Percentiles rank a stretch among this genome's conserved stretches.
Conservation (phyloP, 345 rosid genomes). For the Viola odorata region DNA sequence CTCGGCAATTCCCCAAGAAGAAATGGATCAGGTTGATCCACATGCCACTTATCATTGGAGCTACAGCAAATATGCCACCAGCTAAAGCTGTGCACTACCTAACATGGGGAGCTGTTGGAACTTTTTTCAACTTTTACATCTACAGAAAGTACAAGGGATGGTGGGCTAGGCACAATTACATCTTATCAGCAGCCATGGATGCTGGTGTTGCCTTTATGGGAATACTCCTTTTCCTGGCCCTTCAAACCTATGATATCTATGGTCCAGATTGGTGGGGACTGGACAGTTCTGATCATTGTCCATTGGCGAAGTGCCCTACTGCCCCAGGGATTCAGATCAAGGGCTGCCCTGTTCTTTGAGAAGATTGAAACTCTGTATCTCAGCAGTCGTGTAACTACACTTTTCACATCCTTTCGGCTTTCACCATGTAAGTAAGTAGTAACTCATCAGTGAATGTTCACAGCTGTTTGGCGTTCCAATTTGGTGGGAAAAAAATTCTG, state of each 20-base stretch:
- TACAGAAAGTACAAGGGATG: slow-evolving; percentile 52
- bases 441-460: too few species aligned
- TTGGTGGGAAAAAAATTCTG: too few species aligned
- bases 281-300: slow-evolving; percentile 45
- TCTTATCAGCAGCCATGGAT: slow-evolving; percentile 71
- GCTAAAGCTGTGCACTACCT: slow-evolving; percentile 59
- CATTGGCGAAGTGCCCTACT: slow-evolving; percentile 55
- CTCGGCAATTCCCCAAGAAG: slow-evolving; percentile 54
- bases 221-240: slow-evolving; percentile 44
- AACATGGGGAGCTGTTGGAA: slow-evolving; percentile 59
- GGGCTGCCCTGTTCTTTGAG: slow-evolving; percentile 55
- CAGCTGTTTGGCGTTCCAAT: too few species aligned
- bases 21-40: slow-evolving; percentile 54
- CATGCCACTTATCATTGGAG: slow-evolving; percentile 54
- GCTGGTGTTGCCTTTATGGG: slow-evolving; percentile 78
- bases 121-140: slow-evolving; percentile 58
- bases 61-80: slow-evolving; percentile 44
- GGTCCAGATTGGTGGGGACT: slow-evolving; percentile 81
- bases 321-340: slow-evolving; percentile 45
- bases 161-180: slow-evolving; percentile 75
- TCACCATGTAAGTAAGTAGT: neutral
- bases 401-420: too few species aligned
- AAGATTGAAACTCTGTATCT: neutral
- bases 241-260: slow-evolving; percentile 45
- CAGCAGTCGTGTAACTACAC: too few species aligned